Evolutionary conservation across 2,329 filamentous ascomycete species (phyloP), one percentile per base, ranked within the genome.

Genomic region (Hirsutella thompsonii): DNA sequence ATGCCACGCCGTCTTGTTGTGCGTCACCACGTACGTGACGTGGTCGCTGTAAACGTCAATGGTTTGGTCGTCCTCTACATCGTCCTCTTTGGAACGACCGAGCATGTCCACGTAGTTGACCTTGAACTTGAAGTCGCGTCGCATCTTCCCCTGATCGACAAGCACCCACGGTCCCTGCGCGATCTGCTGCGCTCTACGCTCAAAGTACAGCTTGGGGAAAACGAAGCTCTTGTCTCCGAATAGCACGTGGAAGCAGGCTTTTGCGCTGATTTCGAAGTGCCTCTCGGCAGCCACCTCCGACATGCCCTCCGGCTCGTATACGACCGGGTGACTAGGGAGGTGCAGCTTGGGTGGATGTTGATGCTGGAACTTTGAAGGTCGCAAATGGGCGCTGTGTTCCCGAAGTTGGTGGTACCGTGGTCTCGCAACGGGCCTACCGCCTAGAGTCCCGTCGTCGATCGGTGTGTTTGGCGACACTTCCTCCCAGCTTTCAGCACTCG

Each of bases 181-280:
- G 46, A 95, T 88, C 46, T 81, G 78, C 57, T 81, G 76, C 13
- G 84, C 86, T 52, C 80, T 74, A 39, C 84, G 75, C 57, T 94
- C 87, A 56, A 86, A 82, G 57, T 95, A 90, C 23, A 96, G 69
- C 53, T 90, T 79, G 52, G 92, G 87, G 63, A 95, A 98, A 32
- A 96, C 81, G 28, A 89, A 86, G 57, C 86, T 94, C 63, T 90
- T 94, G 60, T 98, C 92, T 30, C 92, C 92, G 60, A 96, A 98
- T 39, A 98, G 73, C 14, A 96, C 85, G 55, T 96, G 90, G 59
- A 96, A 98, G 43, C 94, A 79, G 0, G 86, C 87, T 60, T 98
- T 96, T 37, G 92, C 83, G 47, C 86, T 93, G 45, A 96, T 81
- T 49, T 93, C 83, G 57, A 94, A 94, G 48, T 87, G 75, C 46